These are phyloP conservation scores for Metarhizium sp. DNA, from an alignment of 2,329 filamentous ascomycete genomes.

Conservation along the genomic window DNA sequence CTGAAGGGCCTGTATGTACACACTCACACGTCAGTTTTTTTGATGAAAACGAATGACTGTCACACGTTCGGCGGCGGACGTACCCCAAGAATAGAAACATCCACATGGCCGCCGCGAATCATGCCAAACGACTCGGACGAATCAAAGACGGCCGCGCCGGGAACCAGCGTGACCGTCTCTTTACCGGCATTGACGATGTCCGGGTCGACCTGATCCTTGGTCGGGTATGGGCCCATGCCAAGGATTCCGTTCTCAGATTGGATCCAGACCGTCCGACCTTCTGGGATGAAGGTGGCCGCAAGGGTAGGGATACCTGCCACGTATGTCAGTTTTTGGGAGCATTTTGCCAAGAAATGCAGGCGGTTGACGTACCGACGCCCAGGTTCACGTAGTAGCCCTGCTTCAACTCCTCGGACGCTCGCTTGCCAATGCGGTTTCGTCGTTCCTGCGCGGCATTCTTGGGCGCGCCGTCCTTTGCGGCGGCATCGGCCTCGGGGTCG, in stretches of 20 bases:
- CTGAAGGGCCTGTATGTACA: constrained; percentile 49
- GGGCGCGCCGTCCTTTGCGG: constrained; percentile 24
- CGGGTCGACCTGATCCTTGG: constrained; percentile 60
- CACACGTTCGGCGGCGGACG: constrained; percentile 9
- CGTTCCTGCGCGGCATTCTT: constrained; percentile 40
- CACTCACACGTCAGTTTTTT: not conserved
- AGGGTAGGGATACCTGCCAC: constrained; percentile 67
- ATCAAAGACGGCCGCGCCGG: constrained; percentile 70
- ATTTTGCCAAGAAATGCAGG: not conserved
- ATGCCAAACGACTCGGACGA: constrained; percentile 76
- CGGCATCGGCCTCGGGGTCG: constrained; percentile 22
- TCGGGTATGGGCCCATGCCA: constrained; percentile 75
- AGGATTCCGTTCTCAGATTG: constrained; percentile 83
- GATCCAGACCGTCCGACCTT: constrained; percentile 65
- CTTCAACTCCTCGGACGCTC: constrained; percentile 74
- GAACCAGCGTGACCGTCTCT: constrained; percentile 72
- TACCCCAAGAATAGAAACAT: constrained; percentile 71
- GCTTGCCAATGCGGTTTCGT: constrained; percentile 62
- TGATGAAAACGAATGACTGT: not conserved
- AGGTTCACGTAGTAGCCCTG: constrained; percentile 74
- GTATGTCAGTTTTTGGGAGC: not conserved
- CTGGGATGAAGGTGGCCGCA: constrained; percentile 66
- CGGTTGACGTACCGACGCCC: constrained; percentile 44
- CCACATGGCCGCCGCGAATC: constrained; percentile 77
- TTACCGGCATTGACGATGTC: constrained; percentile 84